Conservation (phyloP, 1,284 basidiomycete genomes). For the Ustilago curta region DNA sequence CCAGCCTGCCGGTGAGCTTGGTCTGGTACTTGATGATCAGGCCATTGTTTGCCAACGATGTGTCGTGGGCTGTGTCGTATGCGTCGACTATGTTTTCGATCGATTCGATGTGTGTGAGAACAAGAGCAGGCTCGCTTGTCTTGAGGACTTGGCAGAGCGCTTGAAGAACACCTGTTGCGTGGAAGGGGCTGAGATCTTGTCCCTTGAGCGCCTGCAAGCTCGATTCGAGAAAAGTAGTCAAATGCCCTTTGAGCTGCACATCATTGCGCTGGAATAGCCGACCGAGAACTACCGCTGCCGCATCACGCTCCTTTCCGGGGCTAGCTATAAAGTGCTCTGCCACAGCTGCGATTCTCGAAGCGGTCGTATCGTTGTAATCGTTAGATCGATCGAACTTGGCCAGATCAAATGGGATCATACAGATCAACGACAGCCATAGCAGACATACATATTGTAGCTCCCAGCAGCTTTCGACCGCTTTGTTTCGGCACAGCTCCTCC, state of each 20-base stretch:
- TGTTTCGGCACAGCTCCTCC: constrained; percentile 69
- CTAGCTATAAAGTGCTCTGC: constrained; percentile 76
- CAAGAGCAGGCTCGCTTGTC: constrained; percentile 70
- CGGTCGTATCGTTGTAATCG: constrained; percentile 70
- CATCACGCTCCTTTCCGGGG: constrained; percentile 84
- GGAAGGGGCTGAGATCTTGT: constrained; percentile 33
- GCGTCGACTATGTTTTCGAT: constrained; percentile 55
- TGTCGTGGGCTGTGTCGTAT: constrained; percentile 68
- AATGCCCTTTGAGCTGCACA: constrained; percentile 19
- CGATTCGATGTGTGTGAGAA: constrained; percentile 27
- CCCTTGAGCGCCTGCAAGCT: constrained; percentile 15
- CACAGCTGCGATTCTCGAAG: constrained; percentile 74
- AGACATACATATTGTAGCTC: constrained; percentile 84
- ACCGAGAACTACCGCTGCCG: constrained; percentile 79
- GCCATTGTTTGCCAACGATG: constrained; percentile 30
- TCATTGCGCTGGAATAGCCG: constrained; percentile 78
- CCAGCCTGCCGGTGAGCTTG: constrained; percentile 63
- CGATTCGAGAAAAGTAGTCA: constrained; percentile 23
- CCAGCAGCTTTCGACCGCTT: constrained; percentile 73
- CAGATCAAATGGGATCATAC: constrained; percentile 93
- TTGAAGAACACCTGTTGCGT: constrained; percentile 77
- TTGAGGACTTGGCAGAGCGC: constrained; percentile 81
- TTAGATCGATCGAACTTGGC: constrained; percentile 80
- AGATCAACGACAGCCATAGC: constrained; percentile 92
- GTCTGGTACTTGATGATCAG: constrained; percentile 59